phyloP scores from a whole-genome alignment of 768 basidiomycete species.

The Boletus rubescentipes region DNA sequence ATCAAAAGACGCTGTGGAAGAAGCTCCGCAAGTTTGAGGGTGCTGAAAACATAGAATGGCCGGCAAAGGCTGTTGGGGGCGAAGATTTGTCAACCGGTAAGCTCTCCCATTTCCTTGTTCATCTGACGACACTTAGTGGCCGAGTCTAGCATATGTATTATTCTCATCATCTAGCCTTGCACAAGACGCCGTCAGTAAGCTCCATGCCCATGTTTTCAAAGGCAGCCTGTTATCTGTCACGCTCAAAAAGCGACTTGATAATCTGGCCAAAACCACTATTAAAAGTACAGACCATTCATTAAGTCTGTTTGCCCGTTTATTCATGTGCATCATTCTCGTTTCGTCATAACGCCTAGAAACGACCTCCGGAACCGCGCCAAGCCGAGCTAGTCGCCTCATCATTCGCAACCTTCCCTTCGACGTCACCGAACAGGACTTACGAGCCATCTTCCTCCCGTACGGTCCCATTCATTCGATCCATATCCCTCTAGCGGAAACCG shows the following conservation, averaged over 20 bases:
- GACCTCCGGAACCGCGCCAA: conserved; percentile 48
- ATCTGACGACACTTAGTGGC: background rate
- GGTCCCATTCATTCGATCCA: conserved; percentile 86
- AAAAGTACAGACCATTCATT: conserved; percentile 22
- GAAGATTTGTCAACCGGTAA: conserved; percentile 55
- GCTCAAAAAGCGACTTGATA: conserved; percentile 83
- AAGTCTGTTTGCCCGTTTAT: background rate
- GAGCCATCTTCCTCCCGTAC: conserved; percentile 81
- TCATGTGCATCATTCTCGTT: background rate
- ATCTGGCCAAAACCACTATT: conserved; percentile 47
- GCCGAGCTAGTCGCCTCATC: conserved; percentile 78
- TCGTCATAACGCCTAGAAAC: conserved; percentile 19
- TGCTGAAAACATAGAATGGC: conserved; percentile 77
- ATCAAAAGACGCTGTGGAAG: conserved; percentile 76
- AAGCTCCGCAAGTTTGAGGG: conserved; percentile 79
- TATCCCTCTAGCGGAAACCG: conserved; percentile 54
- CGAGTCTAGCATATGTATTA: conserved; percentile 61
- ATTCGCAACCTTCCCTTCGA: conserved; percentile 88
- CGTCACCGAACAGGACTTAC: conserved; percentile 80
- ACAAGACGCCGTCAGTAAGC: conserved; percentile 66
- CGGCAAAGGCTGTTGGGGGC: conserved; percentile 43
- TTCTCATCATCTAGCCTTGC: conserved; percentile 71
- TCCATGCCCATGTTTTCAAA: conserved; percentile 94
- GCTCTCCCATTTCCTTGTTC: background rate
- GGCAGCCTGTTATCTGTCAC: conserved; percentile 82